These are phyloP conservation scores for Diaporthe sp. DNA, from an alignment of 2,329 filamentous ascomycete species.

Conservation along the genomic window DNA sequence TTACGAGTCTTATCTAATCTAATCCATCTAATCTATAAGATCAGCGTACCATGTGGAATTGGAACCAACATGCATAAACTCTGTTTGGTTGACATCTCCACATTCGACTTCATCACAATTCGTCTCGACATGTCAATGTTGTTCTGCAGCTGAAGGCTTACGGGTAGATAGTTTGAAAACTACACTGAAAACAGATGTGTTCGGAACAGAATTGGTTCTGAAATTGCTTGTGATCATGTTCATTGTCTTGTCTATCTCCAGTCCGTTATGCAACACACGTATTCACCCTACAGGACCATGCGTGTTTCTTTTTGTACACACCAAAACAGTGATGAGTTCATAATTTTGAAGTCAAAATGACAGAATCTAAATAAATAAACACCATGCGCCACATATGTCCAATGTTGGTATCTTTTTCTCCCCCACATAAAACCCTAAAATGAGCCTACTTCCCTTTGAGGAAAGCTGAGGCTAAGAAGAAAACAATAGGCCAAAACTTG, in stretches of 20 bases:
- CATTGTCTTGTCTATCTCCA: not conserved
- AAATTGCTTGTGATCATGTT: not conserved
- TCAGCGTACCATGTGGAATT: not conserved
- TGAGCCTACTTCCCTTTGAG: not conserved
- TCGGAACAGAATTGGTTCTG: not conserved
- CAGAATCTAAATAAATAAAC: not conserved
- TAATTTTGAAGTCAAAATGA: not conserved
- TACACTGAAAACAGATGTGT: not conserved
- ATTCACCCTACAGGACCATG: not conserved
- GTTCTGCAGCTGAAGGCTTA: too few relatives aligned
- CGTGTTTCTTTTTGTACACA: not conserved
- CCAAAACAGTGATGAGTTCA: not conserved
- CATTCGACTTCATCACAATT: not conserved
- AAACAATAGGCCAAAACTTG: not conserved
- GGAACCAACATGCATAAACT: constrained; percentile 4
- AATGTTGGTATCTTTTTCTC: constrained; percentile 28
- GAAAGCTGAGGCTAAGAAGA: constrained; percentile 9
- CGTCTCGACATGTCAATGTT: not conserved
- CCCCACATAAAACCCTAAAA: constrained; percentile 17
- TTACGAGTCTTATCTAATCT: constrained; percentile 32
- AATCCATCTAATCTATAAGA: constrained; percentile 40
- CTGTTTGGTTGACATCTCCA: not conserved
- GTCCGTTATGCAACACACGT: not conserved
- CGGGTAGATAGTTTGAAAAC: not conserved
- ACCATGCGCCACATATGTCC: constrained; percentile 23